phyloP scores from a whole-genome alignment of 108 stramenopile species.

The Skeletonema marinoi region DNA sequence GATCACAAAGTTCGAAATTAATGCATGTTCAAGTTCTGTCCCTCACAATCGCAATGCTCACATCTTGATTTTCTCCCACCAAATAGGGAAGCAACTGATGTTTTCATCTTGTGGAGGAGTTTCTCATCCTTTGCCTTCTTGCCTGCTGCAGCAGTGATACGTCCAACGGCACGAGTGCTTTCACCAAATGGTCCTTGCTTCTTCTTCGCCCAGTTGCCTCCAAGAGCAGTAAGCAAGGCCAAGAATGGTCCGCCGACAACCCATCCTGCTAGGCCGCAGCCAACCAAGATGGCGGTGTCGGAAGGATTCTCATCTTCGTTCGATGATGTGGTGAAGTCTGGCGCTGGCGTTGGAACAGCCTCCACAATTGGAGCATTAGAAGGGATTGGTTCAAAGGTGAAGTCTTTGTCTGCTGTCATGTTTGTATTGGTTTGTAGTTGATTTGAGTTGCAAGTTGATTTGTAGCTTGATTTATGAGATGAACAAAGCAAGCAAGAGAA shows the following conservation, averaged over 20 bases:
- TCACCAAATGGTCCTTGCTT: slow-evolving; percentile 42
- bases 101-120: slow-evolving; percentile 36
- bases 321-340: neutral
- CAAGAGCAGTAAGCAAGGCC: slow-evolving; percentile 37
- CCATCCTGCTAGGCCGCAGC: slow-evolving; percentile 43
- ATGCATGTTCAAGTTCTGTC: neutral
- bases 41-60: neutral
- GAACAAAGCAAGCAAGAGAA: no score
- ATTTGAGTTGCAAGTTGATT: no score
- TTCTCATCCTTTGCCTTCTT: slow-evolving; percentile 38
- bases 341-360: neutral
- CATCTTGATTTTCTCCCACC: slow-evolving; percentile 17
- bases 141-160: slow-evolving; percentile 36
- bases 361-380: slow-evolving; percentile 21
- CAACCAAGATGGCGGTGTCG: slow-evolving; percentile 36
- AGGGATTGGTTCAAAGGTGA: slow-evolving; percentile 1
- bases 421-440: neutral
- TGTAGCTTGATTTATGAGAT: no score
- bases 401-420: slow-evolving; percentile 10
- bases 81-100: slow-evolving; percentile 31
- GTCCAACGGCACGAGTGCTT: slow-evolving; percentile 35
- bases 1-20: neutral
- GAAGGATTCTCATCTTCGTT: slow-evolving; percentile 31
- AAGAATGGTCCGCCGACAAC: slow-evolving; percentile 43
- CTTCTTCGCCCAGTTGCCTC: slow-evolving; percentile 26